These are phyloP conservation scores for Solanum hybrid DNA, from an alignment of 305 asterid species.

Conservation along the genomic window DNA sequence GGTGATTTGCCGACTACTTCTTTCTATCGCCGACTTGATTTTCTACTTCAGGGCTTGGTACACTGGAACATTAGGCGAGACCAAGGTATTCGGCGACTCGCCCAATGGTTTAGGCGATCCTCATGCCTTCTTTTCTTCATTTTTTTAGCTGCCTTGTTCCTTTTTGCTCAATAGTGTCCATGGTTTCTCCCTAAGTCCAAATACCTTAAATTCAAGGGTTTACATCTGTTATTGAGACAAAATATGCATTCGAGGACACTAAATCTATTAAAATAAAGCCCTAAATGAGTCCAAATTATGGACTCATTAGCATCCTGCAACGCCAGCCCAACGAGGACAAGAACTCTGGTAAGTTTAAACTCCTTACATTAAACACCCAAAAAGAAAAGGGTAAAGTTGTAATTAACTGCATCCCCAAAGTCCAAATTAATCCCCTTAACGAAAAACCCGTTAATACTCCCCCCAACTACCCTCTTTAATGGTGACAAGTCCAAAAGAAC, in stretches of 20 bases:
- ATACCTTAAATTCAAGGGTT: not conserved
- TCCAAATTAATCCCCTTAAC: not conserved
- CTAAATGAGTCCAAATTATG: not conserved
- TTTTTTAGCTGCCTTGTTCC: not conserved
- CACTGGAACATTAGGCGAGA: not conserved
- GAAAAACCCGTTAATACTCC: not conserved
- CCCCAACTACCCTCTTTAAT: not conserved
- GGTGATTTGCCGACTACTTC: not conserved
- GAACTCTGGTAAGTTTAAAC: not conserved
- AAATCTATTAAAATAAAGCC: not conserved
- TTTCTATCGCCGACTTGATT: not conserved
- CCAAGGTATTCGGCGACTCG: not conserved
- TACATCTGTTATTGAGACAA: not conserved
- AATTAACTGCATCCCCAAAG: not conserved
- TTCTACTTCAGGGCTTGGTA: not conserved
- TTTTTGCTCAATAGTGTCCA: not conserved
- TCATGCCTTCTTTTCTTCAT: not conserved
- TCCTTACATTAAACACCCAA: not conserved
- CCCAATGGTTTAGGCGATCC: not conserved
- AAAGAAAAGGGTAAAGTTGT: not conserved
- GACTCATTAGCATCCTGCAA: not conserved
- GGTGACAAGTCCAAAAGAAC: not conserved
- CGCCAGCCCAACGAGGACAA: not conserved
- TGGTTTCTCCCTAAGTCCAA: not conserved
- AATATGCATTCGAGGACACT: not conserved